Conservation (phyloP, 129 eudicot genomes). For the Flaveria linearis region DNA sequence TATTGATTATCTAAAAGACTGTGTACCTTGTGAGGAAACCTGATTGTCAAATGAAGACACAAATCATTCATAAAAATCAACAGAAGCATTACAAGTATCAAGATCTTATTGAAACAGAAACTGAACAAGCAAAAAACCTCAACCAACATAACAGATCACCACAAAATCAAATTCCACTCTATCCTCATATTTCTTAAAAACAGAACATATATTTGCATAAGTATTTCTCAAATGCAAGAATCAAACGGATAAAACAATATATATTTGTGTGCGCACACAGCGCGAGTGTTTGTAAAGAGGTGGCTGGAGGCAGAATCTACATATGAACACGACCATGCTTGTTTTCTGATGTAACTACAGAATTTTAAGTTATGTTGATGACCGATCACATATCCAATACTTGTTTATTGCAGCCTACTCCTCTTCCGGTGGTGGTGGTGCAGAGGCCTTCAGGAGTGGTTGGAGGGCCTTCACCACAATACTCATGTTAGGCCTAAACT, state of each 20-base stretch:
- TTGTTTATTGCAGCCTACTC: slow-evolving; percentile 11
- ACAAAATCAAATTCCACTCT: slow-evolving; percentile 24
- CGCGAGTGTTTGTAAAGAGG: slow-evolving; percentile 3
- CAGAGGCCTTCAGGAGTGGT: slow-evolving; percentile 55
- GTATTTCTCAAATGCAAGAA: slow-evolving; percentile 27
- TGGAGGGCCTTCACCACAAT: slow-evolving; percentile 76
- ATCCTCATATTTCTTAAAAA: slow-evolving; percentile 5
- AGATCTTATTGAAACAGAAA: neutral
- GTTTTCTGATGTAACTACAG: neutral
- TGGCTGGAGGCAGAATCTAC: slow-evolving; percentile 27
- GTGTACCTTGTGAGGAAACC: neutral
- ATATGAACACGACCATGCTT: slow-evolving; percentile 25
- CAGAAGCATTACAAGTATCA: slow-evolving; percentile 5
- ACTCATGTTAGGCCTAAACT: slow-evolving; percentile 74
- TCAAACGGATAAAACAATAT: slow-evolving; percentile 17
- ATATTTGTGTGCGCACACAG: neutral
- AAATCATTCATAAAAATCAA: slow-evolving; percentile 14
- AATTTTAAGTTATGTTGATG: neutral
- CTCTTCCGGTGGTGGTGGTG: slow-evolving; percentile 41
- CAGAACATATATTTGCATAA: slow-evolving; percentile 15
- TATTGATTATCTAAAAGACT: no score
- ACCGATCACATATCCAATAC: slow-evolving; percentile 1
- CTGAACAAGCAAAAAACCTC: slow-evolving; percentile 24
- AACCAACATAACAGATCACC: slow-evolving; percentile 17
- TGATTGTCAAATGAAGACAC: neutral